A percentile compares a stretch with the other conserved stretches of the same genome.
These are phyloP conservation scores for Phytophthora vignae DNA, from an alignment of 352 stramenopile genomes.

Conservation along the genomic window DNA sequence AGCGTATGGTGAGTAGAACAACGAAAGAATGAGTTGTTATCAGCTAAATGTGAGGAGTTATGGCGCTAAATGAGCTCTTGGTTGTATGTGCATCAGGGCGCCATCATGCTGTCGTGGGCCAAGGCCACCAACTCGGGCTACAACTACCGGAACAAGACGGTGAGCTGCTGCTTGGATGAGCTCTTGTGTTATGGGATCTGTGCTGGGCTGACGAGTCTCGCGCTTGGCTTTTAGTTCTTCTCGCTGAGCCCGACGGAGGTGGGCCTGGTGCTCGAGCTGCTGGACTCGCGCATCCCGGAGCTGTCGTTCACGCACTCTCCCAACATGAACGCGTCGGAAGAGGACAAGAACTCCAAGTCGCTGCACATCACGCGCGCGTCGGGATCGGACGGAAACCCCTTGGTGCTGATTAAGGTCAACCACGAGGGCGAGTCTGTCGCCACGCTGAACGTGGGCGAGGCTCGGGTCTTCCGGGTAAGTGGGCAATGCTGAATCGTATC, in stretches of 20 bases:
- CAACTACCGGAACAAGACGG: conserved; percentile 86
- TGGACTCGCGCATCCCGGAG: conserved; percentile 71
- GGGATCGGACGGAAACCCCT: conserved; percentile 57
- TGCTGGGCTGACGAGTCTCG: conserved; percentile 9
- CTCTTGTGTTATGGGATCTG: background rate
- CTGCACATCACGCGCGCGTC: conserved; percentile 58
- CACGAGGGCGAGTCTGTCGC: conserved; percentile 58
- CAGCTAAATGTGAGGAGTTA: background rate
- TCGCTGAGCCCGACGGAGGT: conserved; percentile 81
- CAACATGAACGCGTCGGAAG: conserved; percentile 76
- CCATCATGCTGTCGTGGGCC: conserved; percentile 88
- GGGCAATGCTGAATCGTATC: background rate
- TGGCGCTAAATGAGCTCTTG: conserved; percentile 17
- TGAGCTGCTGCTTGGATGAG: conserved; percentile 23
- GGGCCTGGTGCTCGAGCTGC: conserved; percentile 77
- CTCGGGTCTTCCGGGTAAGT: conserved; percentile 57
- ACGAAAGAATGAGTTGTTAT: background rate
- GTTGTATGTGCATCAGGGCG: conserved; percentile 48
- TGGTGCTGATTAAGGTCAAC: conserved; percentile 66
- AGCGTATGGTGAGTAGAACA: conserved; percentile 59
- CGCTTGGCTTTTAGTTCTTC: conserved; percentile 68
- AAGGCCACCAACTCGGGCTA: conserved; percentile 75
- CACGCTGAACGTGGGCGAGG: conserved; percentile 75
- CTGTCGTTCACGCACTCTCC: conserved; percentile 79
- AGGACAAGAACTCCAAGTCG: conserved; percentile 59